Evolutionary conservation across 78 protist genomes (phyloP).

Genomic region (Monosiga brevicollis): DNA sequence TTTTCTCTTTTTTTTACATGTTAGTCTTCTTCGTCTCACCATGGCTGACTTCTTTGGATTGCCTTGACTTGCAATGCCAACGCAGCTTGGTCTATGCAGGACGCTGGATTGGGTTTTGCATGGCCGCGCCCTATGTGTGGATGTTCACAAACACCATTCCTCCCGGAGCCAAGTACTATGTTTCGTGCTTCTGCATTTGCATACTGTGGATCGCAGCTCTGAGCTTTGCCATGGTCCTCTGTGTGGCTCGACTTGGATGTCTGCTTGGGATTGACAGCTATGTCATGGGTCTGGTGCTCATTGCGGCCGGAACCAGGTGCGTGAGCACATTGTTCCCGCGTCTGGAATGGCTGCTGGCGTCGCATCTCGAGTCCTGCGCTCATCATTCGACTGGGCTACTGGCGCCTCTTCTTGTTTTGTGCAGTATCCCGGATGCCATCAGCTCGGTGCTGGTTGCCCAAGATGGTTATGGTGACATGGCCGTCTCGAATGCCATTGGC

Average conservation of each 20-base stretch:
- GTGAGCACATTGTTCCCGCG: too few species aligned
- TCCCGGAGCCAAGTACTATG: neutral
- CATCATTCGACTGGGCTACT: too few species aligned
- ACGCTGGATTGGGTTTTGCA: neutral
- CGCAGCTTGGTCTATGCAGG: neutral
- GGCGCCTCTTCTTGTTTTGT: too few species aligned
- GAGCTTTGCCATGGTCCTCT: constrained; percentile 21
- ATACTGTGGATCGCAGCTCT: constrained; percentile 18
- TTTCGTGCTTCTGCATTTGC: constrained; percentile 3
- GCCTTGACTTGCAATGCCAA: neutral
- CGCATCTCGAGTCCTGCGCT: too few species aligned
- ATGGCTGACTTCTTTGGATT: too few species aligned
- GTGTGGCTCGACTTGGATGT: neutral
- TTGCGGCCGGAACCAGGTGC: constrained; percentile 35
- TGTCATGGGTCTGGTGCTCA: constrained; percentile 18
- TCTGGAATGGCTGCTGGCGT: too few species aligned
- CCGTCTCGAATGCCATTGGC: constrained; percentile 20
- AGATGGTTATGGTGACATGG: constrained; percentile 32
- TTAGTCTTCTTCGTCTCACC: too few species aligned
- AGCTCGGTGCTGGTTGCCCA: constrained; percentile 22
- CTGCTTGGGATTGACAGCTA: neutral
- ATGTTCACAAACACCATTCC: neutral
- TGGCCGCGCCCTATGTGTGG: neutral
- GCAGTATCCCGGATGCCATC: constrained; percentile 7
- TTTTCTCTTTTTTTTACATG: too few species aligned